phyloP scores from a whole-genome alignment of 306 rosid genomes.

The Cucurbita argyrosperma region DNA sequence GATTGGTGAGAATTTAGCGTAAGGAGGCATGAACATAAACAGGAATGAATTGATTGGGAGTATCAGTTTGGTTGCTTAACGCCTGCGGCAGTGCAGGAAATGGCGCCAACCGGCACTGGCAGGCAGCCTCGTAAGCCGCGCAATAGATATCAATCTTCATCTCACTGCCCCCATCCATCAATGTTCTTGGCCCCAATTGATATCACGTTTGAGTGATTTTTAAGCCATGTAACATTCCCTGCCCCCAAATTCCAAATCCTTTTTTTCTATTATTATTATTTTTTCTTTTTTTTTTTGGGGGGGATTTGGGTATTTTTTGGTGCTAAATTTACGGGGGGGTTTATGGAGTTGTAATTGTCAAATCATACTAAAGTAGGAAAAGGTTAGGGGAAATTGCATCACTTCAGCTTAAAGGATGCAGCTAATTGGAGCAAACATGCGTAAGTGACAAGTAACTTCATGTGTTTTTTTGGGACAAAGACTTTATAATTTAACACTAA shows the following conservation, averaged over 20 bases:
- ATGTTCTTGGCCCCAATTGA: neutral
- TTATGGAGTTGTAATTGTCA: neutral
- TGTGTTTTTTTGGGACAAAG: neutral
- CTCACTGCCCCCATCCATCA: neutral
- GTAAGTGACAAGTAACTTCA: neutral
- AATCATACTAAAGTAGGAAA: neutral
- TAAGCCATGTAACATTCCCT: slow-evolving; percentile 22
- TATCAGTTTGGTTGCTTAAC: slow-evolving; percentile 44
- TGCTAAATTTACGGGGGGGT: slow-evolving; percentile 1
- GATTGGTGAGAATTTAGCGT: slow-evolving; percentile 93
- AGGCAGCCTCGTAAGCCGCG: slow-evolving; percentile 18
- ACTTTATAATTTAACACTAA: neutral
- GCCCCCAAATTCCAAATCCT: neutral
- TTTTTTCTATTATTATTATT: neutral
- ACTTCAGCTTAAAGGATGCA: neutral
- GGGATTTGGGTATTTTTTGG: neutral
- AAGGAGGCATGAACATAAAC: slow-evolving; percentile 42
- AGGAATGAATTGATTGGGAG: slow-evolving; percentile 22
- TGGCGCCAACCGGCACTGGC: neutral
- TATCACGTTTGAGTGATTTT: slow-evolving; percentile 29
- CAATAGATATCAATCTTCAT: neutral
- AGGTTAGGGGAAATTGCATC: neutral
- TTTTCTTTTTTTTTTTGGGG: neutral
- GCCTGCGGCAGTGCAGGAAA: slow-evolving; percentile 25
- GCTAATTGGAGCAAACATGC: neutral